Percentiles rank a stretch among this genome's conserved stretches.
phyloP scores from a whole-genome alignment of 805 yeast species.

The Candida krabiensis region DNA sequence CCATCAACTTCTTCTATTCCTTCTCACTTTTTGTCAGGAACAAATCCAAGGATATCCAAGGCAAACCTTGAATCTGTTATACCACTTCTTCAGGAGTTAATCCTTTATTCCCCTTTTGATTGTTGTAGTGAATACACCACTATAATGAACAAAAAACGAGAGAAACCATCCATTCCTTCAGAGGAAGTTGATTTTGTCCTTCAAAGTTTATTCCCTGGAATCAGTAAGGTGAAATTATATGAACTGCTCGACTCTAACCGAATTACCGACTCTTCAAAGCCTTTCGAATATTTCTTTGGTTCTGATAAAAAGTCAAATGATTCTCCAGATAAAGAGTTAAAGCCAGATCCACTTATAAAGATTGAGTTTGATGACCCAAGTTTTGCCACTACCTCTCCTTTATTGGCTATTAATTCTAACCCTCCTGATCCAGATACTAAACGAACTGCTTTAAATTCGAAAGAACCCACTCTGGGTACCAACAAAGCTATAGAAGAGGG shows the following conservation, averaged over 20 bases:
- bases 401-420: conserved; percentile 23
- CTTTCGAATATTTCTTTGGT: conserved; percentile 30
- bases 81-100: conserved; percentile 33
- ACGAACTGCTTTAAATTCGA: conserved; percentile 2
- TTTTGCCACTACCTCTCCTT: conserved; percentile 33
- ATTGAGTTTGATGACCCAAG: conserved; percentile 41
- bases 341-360: conserved; percentile 4
- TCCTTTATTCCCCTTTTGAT: conserved; percentile 26
- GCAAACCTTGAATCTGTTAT: conserved; percentile 22
- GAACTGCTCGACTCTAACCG: conserved; percentile 24
- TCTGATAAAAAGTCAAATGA: conserved; percentile 2
- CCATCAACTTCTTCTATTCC: conserved; percentile 68
- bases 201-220: conserved; percentile 27
- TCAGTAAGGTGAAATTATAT: conserved; percentile 20
- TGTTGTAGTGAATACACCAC: conserved; percentile 4
- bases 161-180: conserved; percentile 21
- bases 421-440: conserved; percentile 18
- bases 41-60: conserved; percentile 31
- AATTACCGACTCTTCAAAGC: conserved; percentile 12
- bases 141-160: conserved; percentile 17
- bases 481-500: conserved; percentile 14
- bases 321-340: conserved; percentile 1
- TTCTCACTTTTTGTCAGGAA: conserved; percentile 40
- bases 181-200: conserved; percentile 24
- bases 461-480: conserved; percentile 3